phyloP scores from a whole-genome alignment of 2,329 filamentous ascomycete genomes.

The Penicillium sp. region DNA sequence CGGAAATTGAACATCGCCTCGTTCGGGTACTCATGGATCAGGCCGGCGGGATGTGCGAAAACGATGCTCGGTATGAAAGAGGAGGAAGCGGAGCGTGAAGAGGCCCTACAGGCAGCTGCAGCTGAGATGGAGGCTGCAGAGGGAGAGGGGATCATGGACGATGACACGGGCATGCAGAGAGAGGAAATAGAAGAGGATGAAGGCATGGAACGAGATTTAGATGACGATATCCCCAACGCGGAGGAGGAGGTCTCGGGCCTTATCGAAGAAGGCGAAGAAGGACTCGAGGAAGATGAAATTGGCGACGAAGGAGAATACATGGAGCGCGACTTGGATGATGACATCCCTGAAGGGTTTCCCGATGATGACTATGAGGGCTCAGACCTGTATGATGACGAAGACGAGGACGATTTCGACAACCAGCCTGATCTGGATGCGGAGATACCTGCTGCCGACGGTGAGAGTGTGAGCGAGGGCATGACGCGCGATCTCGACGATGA shows the following conservation, averaged over 20 bases:
- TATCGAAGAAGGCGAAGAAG: slow-evolving; percentile 46
- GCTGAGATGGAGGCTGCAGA: slow-evolving; percentile 68
- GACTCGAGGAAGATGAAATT: slow-evolving; percentile 53
- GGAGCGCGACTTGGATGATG: slow-evolving; percentile 67
- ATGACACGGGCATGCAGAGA: slow-evolving; percentile 41
- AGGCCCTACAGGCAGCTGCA: slow-evolving; percentile 72
- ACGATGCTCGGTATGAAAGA: slow-evolving; percentile 87
- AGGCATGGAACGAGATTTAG: slow-evolving; percentile 43
- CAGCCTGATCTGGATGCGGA: slow-evolving; percentile 57
- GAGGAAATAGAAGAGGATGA: slow-evolving; percentile 42
- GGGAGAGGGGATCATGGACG: slow-evolving; percentile 37
- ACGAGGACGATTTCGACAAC: slow-evolving; percentile 44
- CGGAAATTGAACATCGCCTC: slow-evolving; percentile 79
- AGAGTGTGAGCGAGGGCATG: slow-evolving; percentile 57
- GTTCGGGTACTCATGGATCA: slow-evolving; percentile 87
- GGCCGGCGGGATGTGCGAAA: slow-evolving; percentile 82
- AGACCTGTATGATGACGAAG: slow-evolving; percentile 40
- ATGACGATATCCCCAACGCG: slow-evolving; percentile 48
- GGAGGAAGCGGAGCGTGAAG: slow-evolving; percentile 82
- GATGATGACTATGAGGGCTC: slow-evolving; percentile 45
- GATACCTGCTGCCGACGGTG: slow-evolving; percentile 56
- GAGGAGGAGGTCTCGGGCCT: slow-evolving; percentile 41
- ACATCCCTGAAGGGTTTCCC: slow-evolving; percentile 63
- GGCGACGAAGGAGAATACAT: slow-evolving; percentile 51
- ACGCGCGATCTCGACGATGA: slow-evolving; percentile 70